Evolutionary conservation across 192 early-diverging fungal species (phyloP), one percentile per base, ranked within the genome.

Genomic region (Coemansia sp.): DNA sequence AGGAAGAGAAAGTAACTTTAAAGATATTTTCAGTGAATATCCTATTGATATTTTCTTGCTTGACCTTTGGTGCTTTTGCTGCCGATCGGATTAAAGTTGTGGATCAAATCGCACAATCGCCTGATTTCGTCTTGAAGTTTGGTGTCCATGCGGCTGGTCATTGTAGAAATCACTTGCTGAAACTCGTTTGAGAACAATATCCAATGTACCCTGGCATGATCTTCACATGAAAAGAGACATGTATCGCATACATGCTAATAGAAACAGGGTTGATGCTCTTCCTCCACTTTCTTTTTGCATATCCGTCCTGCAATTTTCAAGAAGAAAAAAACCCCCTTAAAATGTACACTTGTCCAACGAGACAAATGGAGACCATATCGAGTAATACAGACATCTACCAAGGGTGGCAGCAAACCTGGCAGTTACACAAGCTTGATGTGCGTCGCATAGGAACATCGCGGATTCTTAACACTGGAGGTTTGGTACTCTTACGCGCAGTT

Each of bases 391-490:
- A 2, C 14, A 31, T 47, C 2, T 76, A 56, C 26, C 28, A 27
- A 27, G 18, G 54, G 16, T 67, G 65, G 67, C 75, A 72, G 14
- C 58, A 48, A 7, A 21, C 9, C 0, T 69, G 59, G 19, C 54
- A 60, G n/a, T 48, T 73, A 32, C 69, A 78, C 54, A 65, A 34
- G 5, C 47, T 78, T 4, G 70, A 78, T 49, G 44, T 56, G 10
- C 57, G 63, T 21, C 76, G 76, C 5, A 60, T 69, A 7, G 48
- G 59, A 18, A 41, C 58, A 5, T 58, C 77, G 18, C 72, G 77
- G 12, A 34, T 80, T 4, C 8, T 64, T 10, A 47, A 64, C 26
- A 63, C 56, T 8, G 65, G 62, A 2, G 22, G 19, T 0, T 49
- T 72, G 2, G 50, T 60, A n/a, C 14, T 47, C 0, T 10, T 75